Evolutionary conservation across 2,329 filamentous ascomycete species (phyloP), one percentile per base, ranked within the genome.

Genomic region (Neonectria hederae): DNA sequence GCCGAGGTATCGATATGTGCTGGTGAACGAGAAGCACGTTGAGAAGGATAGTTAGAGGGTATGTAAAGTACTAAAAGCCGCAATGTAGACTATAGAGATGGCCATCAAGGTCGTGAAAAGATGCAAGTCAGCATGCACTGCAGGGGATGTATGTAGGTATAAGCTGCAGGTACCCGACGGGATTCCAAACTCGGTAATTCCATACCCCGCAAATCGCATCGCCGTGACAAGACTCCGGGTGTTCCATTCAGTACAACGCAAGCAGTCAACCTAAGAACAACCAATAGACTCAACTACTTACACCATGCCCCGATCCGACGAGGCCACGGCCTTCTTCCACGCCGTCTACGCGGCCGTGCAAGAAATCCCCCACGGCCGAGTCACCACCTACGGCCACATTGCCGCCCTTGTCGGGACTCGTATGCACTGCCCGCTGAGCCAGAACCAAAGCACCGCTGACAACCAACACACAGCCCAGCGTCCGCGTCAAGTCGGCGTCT

Each of bases 351-450:
- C 84, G 63, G 93, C 94, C 14, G 87, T 97, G 4, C 92, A 95
- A 78, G 89, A 97, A 77, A 92, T 98, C 32, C 95, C 96, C 0
- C 76, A 79, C 9, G 95, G 95, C 65, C 91, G 86, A 75, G 94
- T 97, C 45, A 97, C 94, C 1, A 92, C 88, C 51, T 98, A 98
- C 76, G 93, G 92, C 2, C 91, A 94, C 76, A 93, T 94, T 67
- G 92, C 91, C 42, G 83, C 80, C 63, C 83, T 94, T 5, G 80
- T 94, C 9, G 92, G 91, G 48, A 92, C 88, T 40, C 92, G 92
- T 94, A 81, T 3, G 75, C 87, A 81, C 46, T 30, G n/a, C 11
- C 28, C 22, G 10, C 35, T n/a, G 38, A 42, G 7, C 14, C 57
- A 28, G 14, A 21, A 24, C 10, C 7, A n/a, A 32, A 38, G 17